phyloP scores from a whole-genome alignment of 805 yeast genomes.

The Saccharomycopsis oosterbeekiorum region DNA sequence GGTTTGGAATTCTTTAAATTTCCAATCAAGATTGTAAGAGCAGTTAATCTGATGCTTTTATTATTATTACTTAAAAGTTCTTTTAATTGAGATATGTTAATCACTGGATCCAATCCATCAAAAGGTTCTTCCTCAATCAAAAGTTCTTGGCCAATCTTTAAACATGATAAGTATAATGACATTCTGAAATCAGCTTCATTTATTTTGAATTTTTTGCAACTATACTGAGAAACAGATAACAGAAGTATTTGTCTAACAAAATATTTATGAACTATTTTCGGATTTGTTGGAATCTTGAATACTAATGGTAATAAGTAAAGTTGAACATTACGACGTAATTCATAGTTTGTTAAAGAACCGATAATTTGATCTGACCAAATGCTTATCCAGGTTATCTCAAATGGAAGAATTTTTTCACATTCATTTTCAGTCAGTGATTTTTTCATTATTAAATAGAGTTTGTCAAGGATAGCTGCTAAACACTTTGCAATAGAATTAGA shows the following conservation, averaged over 20 bases:
- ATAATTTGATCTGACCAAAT: conserved; percentile 40
- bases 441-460: conserved; percentile 23
- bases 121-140: conserved; percentile 44
- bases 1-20: conserved; percentile 54
- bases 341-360: conserved; percentile 26
- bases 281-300: conserved; percentile 33
- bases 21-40: conserved; percentile 51
- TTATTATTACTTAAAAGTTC: conserved; percentile 36
- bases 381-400: conserved; percentile 34
- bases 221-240: neutral
- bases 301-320: conserved; percentile 54
- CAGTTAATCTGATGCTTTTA: conserved; percentile 34
- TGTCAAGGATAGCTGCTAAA: conserved; percentile 32
- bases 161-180: conserved; percentile 40
- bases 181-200: conserved; percentile 21
- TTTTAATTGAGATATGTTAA: conserved; percentile 27
- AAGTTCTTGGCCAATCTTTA: conserved; percentile 56
- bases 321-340: conserved; percentile 38
- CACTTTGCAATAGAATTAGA: conserved; percentile 62
- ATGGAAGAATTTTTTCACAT: conserved; percentile 19
- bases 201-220: neutral
- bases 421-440: neutral
- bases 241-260: conserved; percentile 27
- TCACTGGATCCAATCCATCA: conserved; percentile 26
- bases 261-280: conserved; percentile 32